Evolutionary conservation across 495 filamentous ascomycete genomes (phyloP).

Genomic region (Penicillium paradoxum): DNA sequence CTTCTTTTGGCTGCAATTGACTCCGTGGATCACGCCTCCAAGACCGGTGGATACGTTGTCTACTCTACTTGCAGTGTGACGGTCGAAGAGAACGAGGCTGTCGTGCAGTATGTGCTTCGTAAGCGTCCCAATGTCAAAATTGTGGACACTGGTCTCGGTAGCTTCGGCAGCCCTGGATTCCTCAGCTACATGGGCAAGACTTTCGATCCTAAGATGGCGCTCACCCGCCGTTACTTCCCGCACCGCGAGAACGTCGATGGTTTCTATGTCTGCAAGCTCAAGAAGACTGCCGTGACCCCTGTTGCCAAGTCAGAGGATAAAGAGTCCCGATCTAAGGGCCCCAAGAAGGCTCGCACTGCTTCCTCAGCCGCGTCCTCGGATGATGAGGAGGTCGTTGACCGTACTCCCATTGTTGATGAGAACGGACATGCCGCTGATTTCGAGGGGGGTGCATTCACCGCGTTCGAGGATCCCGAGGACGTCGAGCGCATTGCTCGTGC

Average conservation of each 20-base stretch:
- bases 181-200: slow-evolving; percentile 80
- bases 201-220: slow-evolving; percentile 78
- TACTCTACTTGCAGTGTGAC: slow-evolving; percentile 93
- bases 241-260: slow-evolving; percentile 96
- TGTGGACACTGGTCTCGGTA: slow-evolving; percentile 79
- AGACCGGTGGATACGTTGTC: slow-evolving; percentile 89
- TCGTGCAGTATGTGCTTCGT: slow-evolving; percentile 86
- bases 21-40: slow-evolving; percentile 76
- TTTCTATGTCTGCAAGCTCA: slow-evolving; percentile 97
- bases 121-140: slow-evolving; percentile 91
- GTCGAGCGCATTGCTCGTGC: slow-evolving; percentile 54
- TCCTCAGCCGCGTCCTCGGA: slow-evolving; percentile 21
- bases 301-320: slow-evolving; percentile 40
- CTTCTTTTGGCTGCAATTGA: slow-evolving; percentile 91
- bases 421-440: slow-evolving; percentile 25
- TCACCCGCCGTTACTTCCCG: slow-evolving; percentile 87
- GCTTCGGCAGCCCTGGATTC: slow-evolving; percentile 92
- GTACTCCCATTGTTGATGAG: slow-evolving; percentile 44
- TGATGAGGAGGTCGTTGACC: slow-evolving; percentile 35
- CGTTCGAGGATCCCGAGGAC: slow-evolving; percentile 63
- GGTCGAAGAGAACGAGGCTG: slow-evolving; percentile 88
- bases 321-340: slow-evolving; percentile 13
- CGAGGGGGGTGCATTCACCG: slow-evolving; percentile 54
- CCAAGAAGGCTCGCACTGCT: slow-evolving; percentile 7
- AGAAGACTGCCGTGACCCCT: slow-evolving; percentile 78